Base-by-base conservation (phyloP, 306 rosid genomes). In the Vigna mungo region DNA sequence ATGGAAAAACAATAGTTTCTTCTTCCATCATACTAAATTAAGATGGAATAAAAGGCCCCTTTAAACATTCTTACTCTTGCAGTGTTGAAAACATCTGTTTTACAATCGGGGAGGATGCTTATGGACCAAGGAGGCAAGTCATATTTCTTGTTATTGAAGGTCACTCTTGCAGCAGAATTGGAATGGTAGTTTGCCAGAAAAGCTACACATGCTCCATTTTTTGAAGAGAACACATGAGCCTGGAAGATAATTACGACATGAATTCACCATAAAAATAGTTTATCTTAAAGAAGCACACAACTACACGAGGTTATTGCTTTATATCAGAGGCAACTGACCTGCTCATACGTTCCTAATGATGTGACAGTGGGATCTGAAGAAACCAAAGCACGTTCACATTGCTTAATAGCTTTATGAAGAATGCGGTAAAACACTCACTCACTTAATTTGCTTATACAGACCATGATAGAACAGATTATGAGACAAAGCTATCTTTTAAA, bases 31-130 rank as follows among this genome's bases (percentile, higher is more conserved):
- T 56, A 66, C 72, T 15, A 5, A 48, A 32, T 5, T 32, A 32
- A 55, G 63, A 51, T 49, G 13, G 62, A 20, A 47, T 46, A 36
- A 32, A 78, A 54, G 78, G 3, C n/a, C 68, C 17, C 4, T 43
- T 27, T 37, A 30, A 55, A 21, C 48, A 62, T 49, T 74, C 88
- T 81, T 86, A 95, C 99, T 83, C 78, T 79, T 82, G 99, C 99
- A 25, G 97, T 95, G 91, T 95, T 95, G 21, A 83, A 95, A 18
- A 88, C 90, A 74, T 62, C 94, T 30, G 86, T 83, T 78, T 80
- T 86, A 81, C 99, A 95, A 83, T 95, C 97, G 21, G 99, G 99
- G 71, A 95, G 97, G 77, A 95, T 95, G 88, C 99, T 95, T 74
- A 90, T 83, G 62, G 99, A 95, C 99, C 99, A 95, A 86, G 97